A percentile compares a stretch with the other conserved stretches of the same genome.
Evolutionary conservation across 2,329 filamentous ascomycete genomes (phyloP).

Genomic region (Triangularia setosa): DNA sequence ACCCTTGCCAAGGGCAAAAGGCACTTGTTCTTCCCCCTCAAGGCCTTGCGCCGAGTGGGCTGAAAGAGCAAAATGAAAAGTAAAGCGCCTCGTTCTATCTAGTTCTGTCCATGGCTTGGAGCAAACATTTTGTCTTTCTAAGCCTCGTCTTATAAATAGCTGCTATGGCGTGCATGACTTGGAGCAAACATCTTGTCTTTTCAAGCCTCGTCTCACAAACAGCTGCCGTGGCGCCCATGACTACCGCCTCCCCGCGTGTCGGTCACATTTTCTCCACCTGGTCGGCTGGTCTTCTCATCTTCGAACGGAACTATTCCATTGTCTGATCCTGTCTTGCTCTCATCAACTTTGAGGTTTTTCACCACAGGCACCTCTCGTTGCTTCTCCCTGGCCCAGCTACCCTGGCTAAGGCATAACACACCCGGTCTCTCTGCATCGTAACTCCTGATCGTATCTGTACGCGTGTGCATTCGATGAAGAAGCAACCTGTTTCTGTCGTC

Average conservation of each 20-base stretch:
- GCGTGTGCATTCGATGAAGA: neutral
- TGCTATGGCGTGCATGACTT: neutral
- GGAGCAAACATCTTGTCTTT: neutral
- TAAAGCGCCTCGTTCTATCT: neutral
- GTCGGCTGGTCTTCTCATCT: neutral
- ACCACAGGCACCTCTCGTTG: neutral
- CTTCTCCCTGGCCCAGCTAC: neutral
- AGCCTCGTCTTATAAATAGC: too few species aligned
- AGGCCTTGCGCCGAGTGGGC: neutral
- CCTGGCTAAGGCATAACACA: neutral
- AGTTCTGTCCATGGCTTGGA: neutral
- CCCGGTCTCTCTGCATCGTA: neutral
- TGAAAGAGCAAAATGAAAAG: neutral
- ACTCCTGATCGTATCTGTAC: neutral
- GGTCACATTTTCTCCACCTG: neutral
- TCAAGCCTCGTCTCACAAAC: neutral
- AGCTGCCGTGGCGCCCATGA: neutral
- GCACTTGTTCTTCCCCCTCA: neutral
- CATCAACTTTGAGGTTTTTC: neutral
- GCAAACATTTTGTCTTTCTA: neutral
- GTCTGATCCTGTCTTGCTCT: neutral
- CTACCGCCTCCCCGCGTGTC: neutral
- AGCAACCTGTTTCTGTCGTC: neutral
- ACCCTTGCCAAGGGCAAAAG: neutral
- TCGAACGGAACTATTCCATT: neutral